These are phyloP conservation scores for Pseudogymnoascus sp. DNA, from an alignment of 2,329 filamentous ascomycete species.

Conservation along the genomic window DNA sequence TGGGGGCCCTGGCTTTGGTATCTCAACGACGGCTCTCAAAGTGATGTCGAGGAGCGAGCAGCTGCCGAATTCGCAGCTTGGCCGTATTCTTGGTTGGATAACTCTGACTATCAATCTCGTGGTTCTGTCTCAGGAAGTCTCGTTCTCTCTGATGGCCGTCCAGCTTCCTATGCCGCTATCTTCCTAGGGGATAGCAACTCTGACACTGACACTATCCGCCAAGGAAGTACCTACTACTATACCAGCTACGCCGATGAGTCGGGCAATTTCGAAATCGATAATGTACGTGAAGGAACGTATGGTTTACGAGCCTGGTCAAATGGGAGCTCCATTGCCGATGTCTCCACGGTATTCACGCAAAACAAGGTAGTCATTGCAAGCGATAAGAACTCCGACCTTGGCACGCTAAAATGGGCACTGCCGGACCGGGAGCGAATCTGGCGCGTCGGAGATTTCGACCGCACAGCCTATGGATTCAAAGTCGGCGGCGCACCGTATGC, in stretches of 20 bases:
- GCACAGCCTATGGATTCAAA: slow-evolving; percentile 38
- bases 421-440: slow-evolving; percentile 36
- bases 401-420: slow-evolving; percentile 35
- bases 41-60: slow-evolving; percentile 35
- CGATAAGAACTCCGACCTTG: slow-evolving; percentile 32
- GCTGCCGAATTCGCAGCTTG: slow-evolving; percentile 37
- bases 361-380: slow-evolving; percentile 35
- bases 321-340: slow-evolving; percentile 33
- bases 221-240: slow-evolving; percentile 44
- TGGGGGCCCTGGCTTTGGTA: slow-evolving; percentile 41
- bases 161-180: slow-evolving; percentile 42
- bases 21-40: slow-evolving; percentile 40
- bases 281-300: slow-evolving; percentile 39
- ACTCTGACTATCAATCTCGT: slow-evolving; percentile 37
- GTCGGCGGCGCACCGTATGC: slow-evolving; percentile 37
- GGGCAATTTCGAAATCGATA: slow-evolving; percentile 37
- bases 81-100: slow-evolving; percentile 42
- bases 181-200: slow-evolving; percentile 44
- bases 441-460: slow-evolving; percentile 44
- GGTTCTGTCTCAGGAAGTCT: slow-evolving; percentile 39
- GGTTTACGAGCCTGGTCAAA: slow-evolving; percentile 44
- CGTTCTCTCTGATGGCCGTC: slow-evolving; percentile 39
- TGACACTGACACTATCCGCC: slow-evolving; percentile 39
- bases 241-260: slow-evolving; percentile 37
- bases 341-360: slow-evolving; percentile 37